phyloP scores from a whole-genome alignment of 495 filamentous ascomycete genomes.

The Aspergillus ostianus region DNA sequence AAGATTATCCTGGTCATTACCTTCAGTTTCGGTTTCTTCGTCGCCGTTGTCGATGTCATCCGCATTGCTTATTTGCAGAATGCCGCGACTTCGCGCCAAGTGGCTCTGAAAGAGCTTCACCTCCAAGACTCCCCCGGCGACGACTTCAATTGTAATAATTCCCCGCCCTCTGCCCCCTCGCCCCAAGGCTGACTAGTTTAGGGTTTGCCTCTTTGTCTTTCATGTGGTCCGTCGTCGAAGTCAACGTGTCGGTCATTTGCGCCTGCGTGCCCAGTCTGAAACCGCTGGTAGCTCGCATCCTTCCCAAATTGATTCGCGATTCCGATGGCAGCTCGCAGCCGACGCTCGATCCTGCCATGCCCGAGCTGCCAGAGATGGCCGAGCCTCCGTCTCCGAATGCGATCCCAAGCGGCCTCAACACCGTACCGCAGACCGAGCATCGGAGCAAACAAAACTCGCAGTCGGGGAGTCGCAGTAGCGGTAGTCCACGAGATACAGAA shows the following conservation, averaged over 20 bases:
- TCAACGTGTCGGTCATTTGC: conserved; percentile 84
- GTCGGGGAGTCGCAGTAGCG: conserved; percentile 13
- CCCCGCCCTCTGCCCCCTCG: background rate
- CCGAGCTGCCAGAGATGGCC: conserved; percentile 14
- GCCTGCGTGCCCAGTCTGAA: conserved; percentile 88
- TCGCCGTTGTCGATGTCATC: conserved; percentile 83
- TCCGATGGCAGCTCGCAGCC: conserved; percentile 32
- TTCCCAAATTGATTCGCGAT: conserved; percentile 68
- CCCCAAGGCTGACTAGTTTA: conserved; percentile 11
- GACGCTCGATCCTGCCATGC: conserved; percentile 12
- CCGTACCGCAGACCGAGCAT: background rate
- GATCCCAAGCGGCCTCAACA: background rate
- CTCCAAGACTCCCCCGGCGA: conserved; percentile 30
- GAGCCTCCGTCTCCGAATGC: conserved; percentile 1
- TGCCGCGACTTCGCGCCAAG: conserved; percentile 49
- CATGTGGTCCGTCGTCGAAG: conserved; percentile 92
- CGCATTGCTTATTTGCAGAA: conserved; percentile 86
- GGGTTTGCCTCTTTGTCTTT: conserved; percentile 81
- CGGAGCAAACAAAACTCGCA: conserved; percentile 18
- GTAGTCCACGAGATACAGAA: conserved; percentile 14
- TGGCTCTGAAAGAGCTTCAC: conserved; percentile 32
- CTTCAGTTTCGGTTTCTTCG: conserved; percentile 80
- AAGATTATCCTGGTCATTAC: conserved; percentile 81
- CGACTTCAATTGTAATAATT: conserved; percentile 55
- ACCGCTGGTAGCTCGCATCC: conserved; percentile 71